A percentile compares a stretch with the other conserved stretches of the same genome.
Conservation (phyloP, 805 yeast species). For the Yarrowia yakushimensis region DNA sequence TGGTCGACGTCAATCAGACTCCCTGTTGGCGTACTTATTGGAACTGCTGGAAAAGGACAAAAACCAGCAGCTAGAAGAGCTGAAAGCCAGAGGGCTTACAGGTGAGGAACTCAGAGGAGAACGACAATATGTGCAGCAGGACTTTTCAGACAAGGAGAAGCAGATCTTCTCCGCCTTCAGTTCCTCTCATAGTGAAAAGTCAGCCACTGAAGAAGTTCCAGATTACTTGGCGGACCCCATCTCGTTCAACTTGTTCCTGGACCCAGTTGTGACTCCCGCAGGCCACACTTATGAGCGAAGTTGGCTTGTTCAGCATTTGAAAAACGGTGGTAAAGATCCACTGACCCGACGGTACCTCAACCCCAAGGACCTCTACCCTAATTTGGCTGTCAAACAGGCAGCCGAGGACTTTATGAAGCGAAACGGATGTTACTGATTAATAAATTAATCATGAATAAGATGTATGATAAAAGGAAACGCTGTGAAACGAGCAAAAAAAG, state of each 20-base stretch:
- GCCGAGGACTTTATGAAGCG: slow-evolving; percentile 33
- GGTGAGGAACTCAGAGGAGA: background rate
- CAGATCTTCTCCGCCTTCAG: background rate
- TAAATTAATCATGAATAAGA: too few species aligned
- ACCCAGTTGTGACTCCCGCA: slow-evolving; percentile 47
- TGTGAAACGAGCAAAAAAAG: background rate
- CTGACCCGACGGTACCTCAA: slow-evolving; percentile 41
- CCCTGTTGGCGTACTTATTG: background rate
- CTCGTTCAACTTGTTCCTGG: slow-evolving; percentile 42
- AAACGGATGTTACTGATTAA: background rate
- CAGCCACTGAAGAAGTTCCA: slow-evolving; percentile 36
- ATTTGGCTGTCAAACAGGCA: slow-evolving; percentile 42
- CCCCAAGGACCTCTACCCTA: slow-evolving; percentile 42
- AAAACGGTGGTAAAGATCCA: slow-evolving; percentile 42
- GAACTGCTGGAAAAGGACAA: background rate
- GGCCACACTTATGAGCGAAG: slow-evolving; percentile 46
- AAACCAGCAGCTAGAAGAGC: background rate
- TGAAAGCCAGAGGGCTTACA: background rate
- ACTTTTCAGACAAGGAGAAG: background rate
- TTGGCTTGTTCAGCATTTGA: slow-evolving; percentile 41
- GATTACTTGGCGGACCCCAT: slow-evolving; percentile 43
- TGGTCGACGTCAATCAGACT: background rate
- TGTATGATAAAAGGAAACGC: too few species aligned
- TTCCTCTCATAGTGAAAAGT: background rate
- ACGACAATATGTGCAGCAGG: background rate